Evolutionary conservation across 495 filamentous ascomycete species (phyloP), one percentile per base, ranked within the genome.

Genomic region (Amniculicola lignicola): DNA sequence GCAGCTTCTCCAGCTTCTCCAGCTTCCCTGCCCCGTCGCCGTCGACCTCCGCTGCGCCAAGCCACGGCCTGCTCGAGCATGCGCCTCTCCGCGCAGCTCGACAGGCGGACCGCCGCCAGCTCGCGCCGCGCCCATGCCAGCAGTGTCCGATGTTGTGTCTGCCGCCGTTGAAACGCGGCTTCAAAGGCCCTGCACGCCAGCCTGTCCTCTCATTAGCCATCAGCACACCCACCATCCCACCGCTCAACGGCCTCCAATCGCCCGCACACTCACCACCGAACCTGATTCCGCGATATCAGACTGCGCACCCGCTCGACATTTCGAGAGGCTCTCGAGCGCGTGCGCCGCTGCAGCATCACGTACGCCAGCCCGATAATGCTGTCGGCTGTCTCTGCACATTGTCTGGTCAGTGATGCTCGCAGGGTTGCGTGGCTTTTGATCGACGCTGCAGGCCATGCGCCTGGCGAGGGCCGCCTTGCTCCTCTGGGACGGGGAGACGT

Each of bases 311-410:
- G 14, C 12, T 74, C 73, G 57, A 77, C 76, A 48, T 76, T 69
- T 50, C 70, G 63, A 44, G 70, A 69, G 41, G 73, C 60, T 19
- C 65, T 65, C 46, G 29, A 36, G 39, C 54, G 60, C 18, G 71
- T 75, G 72, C 58, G 79, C 46, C 80, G 82, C 31, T 83, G 84
- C 35, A 95, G 75, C 22, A 91, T 69, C 2, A 78, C 63, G 27
- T 75, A 81, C 0, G 86, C 85, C 1, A 89, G 77, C 14, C 83
- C 76, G 3, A 86, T 72, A 4, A 91, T 58, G 47, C 84, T 82
- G 36, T 74, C 70, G 44, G 94, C 82, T 0, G 87, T 87, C 49
- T 77, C 85, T 65, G 47, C 6, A 40, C 33, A 31, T 18, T 35
- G 16, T 11, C 3, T 36, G 12, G 49, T 60, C 50, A 60, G 57